Evolutionary conservation across 2,329 filamentous ascomycete species (phyloP).

Genomic region (Shiraia sp.): DNA sequence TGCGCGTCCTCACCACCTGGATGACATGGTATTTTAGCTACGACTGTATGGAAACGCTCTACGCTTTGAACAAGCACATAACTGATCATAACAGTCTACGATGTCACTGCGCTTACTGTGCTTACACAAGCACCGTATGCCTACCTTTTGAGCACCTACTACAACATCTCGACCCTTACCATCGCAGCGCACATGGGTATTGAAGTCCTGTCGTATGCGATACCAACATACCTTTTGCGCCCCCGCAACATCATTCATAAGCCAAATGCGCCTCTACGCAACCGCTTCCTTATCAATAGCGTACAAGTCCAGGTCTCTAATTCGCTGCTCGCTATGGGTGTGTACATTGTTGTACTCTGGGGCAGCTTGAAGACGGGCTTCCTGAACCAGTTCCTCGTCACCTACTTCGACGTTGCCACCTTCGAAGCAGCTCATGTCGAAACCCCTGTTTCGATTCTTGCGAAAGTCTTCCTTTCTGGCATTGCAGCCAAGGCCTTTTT

Average conservation of each 20-base stretch:
- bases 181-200: conserved; percentile 66
- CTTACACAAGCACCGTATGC: conserved; percentile 76
- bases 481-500: conserved; percentile 75
- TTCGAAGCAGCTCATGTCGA: conserved; percentile 70
- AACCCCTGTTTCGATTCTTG: conserved; percentile 52
- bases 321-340: conserved; percentile 67
- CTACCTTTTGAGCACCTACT: conserved; percentile 78
- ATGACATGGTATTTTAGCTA: conserved; percentile 75
- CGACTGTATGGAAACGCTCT: conserved; percentile 61
- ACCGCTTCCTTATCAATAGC: conserved; percentile 48
- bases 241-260: conserved; percentile 67
- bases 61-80: neutral
- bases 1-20: conserved; percentile 67
- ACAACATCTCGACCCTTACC: conserved; percentile 66
- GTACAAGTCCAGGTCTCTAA: conserved; percentile 58
- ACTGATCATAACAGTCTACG: conserved; percentile 36
- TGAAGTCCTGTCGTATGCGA: conserved; percentile 68
- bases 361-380: conserved; percentile 66
- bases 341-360: conserved; percentile 77
- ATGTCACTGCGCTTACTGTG: conserved; percentile 53
- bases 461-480: conserved; percentile 69
- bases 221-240: conserved; percentile 77
- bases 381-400: conserved; percentile 71
- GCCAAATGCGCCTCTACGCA: conserved; percentile 50
- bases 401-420: conserved; percentile 73